These are phyloP conservation scores for Chrysochromulina tobinii DNA, from an alignment of 78 protist genomes.

Conservation along the genomic window DNA sequence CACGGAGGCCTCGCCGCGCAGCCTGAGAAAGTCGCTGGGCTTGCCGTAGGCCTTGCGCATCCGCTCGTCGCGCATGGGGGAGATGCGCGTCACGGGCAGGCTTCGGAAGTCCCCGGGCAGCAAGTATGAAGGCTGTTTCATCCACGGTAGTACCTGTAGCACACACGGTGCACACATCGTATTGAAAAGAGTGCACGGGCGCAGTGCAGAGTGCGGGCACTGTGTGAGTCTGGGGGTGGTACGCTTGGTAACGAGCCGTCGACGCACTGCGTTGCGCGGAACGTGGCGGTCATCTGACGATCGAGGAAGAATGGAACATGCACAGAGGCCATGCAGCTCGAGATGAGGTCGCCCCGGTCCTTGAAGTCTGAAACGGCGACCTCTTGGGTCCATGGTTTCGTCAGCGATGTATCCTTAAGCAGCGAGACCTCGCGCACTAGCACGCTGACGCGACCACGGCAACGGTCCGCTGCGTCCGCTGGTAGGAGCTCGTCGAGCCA, in stretches of 20 bases:
- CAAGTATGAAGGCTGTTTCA: too few relatives aligned
- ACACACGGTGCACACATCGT: too few relatives aligned
- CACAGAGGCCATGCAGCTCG: not conserved
- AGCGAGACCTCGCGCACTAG: not conserved
- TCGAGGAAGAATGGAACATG: not conserved
- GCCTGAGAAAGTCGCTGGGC: not conserved
- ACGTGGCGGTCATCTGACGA: not conserved
- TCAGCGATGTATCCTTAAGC: too few relatives aligned
- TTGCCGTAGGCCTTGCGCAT: not conserved
- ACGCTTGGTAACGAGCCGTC: not conserved
- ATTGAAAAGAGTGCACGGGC: too few relatives aligned
- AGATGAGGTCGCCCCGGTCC: not conserved
- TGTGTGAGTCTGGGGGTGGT: too few relatives aligned
- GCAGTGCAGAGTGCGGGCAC: too few relatives aligned
- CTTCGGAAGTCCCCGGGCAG: not conserved
- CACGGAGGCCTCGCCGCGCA: not conserved
- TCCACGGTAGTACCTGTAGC: too few relatives aligned
- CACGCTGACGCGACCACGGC: not conserved
- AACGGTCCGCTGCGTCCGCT: not conserved
- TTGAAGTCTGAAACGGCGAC: not conserved
- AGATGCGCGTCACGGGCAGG: not conserved
- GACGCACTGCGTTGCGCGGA: not conserved
- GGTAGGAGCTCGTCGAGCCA: conserved; percentile 29
- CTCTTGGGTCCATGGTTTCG: not conserved
- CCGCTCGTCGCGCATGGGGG: not conserved